phyloP scores from a whole-genome alignment of 495 filamentous ascomycete species.

The Cladorrhinum samala region DNA sequence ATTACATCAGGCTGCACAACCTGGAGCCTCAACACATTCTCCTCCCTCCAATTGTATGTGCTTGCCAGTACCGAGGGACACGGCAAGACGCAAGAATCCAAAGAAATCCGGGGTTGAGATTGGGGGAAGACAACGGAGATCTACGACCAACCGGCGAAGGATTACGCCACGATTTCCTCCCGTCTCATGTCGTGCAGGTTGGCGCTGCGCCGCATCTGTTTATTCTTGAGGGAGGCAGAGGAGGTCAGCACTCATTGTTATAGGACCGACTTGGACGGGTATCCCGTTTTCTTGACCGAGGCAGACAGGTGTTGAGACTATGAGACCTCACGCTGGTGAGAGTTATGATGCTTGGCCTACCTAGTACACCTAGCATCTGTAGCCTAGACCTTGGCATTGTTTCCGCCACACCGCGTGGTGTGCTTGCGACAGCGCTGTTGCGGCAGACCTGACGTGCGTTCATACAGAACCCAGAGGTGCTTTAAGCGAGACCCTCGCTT shows the following conservation, averaged over 20 bases:
- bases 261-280: background rate
- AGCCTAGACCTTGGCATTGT: too few species aligned
- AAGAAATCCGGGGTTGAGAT: background rate
- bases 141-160: background rate
- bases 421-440: too few species aligned
- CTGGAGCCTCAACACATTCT: background rate
- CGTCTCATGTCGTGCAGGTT: background rate
- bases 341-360: background rate
- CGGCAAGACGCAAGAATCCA: too few species aligned
- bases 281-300: background rate
- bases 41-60: background rate
- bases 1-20: too few species aligned
- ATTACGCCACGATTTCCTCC: slow-evolving; percentile 4
- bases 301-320: too few species aligned
- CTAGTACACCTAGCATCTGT: too few species aligned
- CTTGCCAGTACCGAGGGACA: background rate
- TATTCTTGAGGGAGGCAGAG: slow-evolving; percentile 4
- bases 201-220: slow-evolving; percentile 5
- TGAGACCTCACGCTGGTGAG: background rate
- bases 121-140: background rate
- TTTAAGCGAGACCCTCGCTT: background rate
- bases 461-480: background rate
- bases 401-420: too few species aligned
- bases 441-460: background rate
- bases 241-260: background rate